Evolutionary conservation across 2,329 filamentous ascomycete genomes (phyloP).

Genomic region (Alternaria triticimaculans): DNA sequence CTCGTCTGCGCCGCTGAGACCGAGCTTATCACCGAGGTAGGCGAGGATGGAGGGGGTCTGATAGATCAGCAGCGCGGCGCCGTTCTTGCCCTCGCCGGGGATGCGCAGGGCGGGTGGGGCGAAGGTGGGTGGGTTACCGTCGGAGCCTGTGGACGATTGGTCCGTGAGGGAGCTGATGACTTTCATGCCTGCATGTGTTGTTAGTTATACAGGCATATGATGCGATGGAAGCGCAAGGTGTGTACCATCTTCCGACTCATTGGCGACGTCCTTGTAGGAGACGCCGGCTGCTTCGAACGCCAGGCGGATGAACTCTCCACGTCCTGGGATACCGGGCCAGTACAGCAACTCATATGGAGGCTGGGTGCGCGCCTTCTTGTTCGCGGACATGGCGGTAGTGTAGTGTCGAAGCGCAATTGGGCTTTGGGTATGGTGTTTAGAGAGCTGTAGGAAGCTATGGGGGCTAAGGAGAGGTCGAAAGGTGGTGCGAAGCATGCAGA

Average conservation of each 20-base stretch:
- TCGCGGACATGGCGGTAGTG: constrained; percentile 26
- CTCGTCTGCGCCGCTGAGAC: constrained; percentile 60
- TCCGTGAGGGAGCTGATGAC: constrained; percentile 58
- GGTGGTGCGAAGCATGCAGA: constrained; percentile 5
- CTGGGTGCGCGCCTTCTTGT: constrained; percentile 39
- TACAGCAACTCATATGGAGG: constrained; percentile 71
- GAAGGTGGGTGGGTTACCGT: constrained; percentile 67
- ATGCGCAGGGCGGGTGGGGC: constrained; percentile 70
- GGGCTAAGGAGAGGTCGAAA: not conserved
- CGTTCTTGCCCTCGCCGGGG: constrained; percentile 58
- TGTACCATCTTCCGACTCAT: constrained; percentile 55
- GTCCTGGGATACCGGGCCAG: constrained; percentile 74
- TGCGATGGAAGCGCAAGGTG: not conserved
- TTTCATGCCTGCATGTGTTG: constrained; percentile 46
- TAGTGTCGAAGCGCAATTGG: not conserved
- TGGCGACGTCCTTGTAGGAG: constrained; percentile 68
- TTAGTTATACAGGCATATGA: not conserved
- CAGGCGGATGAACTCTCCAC: constrained; percentile 76
- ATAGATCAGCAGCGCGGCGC: constrained; percentile 63
- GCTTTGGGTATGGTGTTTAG: not conserved
- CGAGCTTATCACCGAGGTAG: constrained; percentile 69
- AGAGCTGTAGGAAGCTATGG: not conserved
- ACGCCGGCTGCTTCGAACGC: constrained; percentile 72
- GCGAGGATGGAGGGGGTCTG: constrained; percentile 77
- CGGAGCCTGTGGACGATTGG: constrained; percentile 56